A percentile compares a stretch with the other conserved stretches of the same genome.
These are phyloP conservation scores for Globisporangium alternatum DNA, from an alignment of 352 stramenopile genomes.

Conservation along the genomic window DNA sequence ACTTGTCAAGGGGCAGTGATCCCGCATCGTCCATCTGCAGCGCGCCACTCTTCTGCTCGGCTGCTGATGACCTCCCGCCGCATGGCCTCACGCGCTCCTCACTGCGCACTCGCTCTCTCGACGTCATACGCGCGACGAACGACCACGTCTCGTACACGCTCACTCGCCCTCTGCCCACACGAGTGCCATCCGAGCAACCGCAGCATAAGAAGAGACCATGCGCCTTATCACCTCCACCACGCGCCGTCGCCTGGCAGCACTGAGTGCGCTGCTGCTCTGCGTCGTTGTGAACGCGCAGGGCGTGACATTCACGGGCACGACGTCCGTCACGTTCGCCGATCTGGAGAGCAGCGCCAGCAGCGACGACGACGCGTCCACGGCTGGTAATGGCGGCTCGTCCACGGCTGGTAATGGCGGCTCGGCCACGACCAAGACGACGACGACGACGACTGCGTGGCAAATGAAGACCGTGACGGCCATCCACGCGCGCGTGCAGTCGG, in stretches of 20 bases:
- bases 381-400: background rate
- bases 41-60: no score
- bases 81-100: no score
- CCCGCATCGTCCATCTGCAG: no score
- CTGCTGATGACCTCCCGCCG: no score
- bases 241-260: background rate
- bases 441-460: conserved; percentile 18
- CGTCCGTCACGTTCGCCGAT: conserved; percentile 8
- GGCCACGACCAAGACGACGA: conserved; percentile 10
- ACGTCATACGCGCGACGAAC: background rate
- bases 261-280: background rate
- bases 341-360: background rate
- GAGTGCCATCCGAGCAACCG: background rate
- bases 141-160: no score
- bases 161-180: background rate
- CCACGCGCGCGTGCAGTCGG: conserved; percentile 57
- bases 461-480: conserved; percentile 51
- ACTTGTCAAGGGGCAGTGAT: background rate
- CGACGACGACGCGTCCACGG: background rate
- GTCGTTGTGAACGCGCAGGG: background rate
- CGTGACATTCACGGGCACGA: conserved; percentile 9
- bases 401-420: background rate
- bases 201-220: background rate
- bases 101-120: conserved; percentile 9
- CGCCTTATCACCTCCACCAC: background rate